Evolutionary conservation across 768 basidiomycete species (phyloP).

Genomic region (Calocybe gangraenosa): DNA sequence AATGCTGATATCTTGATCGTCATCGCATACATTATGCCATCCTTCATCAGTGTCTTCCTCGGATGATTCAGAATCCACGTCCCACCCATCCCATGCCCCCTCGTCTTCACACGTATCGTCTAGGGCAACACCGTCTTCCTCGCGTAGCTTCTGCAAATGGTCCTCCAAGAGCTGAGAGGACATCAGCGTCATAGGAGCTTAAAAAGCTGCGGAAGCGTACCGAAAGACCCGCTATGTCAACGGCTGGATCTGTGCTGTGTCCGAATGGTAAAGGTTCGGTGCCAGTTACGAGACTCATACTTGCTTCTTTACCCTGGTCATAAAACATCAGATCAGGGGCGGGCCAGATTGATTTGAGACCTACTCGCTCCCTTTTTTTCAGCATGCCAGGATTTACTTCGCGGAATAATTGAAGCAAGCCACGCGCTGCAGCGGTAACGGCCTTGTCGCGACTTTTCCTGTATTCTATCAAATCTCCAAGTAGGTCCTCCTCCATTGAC

Average conservation of each 20-base stretch:
- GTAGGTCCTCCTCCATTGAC: conserved; percentile 93
- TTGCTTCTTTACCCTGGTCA: conserved; percentile 93
- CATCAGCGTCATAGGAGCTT: neutral
- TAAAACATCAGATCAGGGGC: conserved; percentile 11
- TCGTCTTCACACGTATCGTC: conserved; percentile 57
- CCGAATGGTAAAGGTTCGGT: conserved; percentile 77
- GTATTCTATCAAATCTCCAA: conserved; percentile 92
- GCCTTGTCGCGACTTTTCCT: conserved; percentile 93
- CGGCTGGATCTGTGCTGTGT: conserved; percentile 65
- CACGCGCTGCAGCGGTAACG: conserved; percentile 84
- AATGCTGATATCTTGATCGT: conserved; percentile 63
- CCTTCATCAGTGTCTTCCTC: conserved; percentile 60
- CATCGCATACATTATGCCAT: conserved; percentile 83
- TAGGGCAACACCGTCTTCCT: conserved; percentile 50
- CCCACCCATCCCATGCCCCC: conserved; percentile 86
- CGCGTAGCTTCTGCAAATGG: conserved; percentile 68
- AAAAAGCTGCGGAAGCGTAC: conserved; percentile 39
- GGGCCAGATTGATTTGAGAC: conserved; percentile 17
- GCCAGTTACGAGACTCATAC: conserved; percentile 65
- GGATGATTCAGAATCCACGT: conserved; percentile 68
- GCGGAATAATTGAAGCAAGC: conserved; percentile 86
- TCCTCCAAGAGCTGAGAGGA: conserved; percentile 75
- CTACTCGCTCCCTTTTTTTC: conserved; percentile 79
- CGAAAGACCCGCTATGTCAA: conserved; percentile 86
- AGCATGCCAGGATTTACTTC: conserved; percentile 94